Evolutionary conservation across 352 stramenopile species (phyloP).

Genomic region (Saprolegnia diclina): DNA sequence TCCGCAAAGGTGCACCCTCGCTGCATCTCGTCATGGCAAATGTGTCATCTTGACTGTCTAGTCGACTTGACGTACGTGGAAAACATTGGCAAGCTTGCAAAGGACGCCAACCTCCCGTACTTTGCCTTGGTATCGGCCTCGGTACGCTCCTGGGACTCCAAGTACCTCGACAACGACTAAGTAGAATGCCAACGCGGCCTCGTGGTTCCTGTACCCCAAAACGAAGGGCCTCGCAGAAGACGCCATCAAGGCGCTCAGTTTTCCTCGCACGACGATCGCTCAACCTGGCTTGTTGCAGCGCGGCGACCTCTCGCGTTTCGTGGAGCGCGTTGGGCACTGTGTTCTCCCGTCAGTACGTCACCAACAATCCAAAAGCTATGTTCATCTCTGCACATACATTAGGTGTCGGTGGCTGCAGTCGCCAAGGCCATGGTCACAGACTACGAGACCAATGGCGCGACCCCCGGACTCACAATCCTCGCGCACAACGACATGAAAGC

Average conservation of each 20-base stretch:
- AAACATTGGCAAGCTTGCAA: constrained; percentile 47
- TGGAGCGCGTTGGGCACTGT: constrained; percentile 47
- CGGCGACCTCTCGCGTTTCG: constrained; percentile 43
- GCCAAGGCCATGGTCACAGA: constrained; percentile 64
- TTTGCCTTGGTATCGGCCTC: constrained; percentile 57
- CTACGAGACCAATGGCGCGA: constrained; percentile 38
- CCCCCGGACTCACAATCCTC: constrained; percentile 7
- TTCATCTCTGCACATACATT: constrained; percentile 22
- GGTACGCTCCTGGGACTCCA: constrained; percentile 31
- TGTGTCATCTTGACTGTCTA: constrained; percentile 27
- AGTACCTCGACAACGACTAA: neutral
- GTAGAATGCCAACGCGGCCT: constrained; percentile 54
- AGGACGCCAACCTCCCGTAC: constrained; percentile 44
- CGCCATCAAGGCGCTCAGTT: constrained; percentile 51
- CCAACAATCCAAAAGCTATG: neutral
- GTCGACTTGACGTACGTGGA: constrained; percentile 67
- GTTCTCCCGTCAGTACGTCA: constrained; percentile 42
- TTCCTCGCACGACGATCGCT: constrained; percentile 52
- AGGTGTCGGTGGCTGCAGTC: constrained; percentile 46
- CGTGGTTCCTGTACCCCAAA: constrained; percentile 72
- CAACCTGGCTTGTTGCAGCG: constrained; percentile 55
- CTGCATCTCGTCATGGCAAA: constrained; percentile 18
- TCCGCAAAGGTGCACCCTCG: constrained; percentile 49
- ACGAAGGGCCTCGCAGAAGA: constrained; percentile 71
- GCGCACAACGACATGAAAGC: neutral